Base-by-base conservation (phyloP, 2,329 filamentous ascomycete genomes). In the Stachybotrys echinatus region DNA sequence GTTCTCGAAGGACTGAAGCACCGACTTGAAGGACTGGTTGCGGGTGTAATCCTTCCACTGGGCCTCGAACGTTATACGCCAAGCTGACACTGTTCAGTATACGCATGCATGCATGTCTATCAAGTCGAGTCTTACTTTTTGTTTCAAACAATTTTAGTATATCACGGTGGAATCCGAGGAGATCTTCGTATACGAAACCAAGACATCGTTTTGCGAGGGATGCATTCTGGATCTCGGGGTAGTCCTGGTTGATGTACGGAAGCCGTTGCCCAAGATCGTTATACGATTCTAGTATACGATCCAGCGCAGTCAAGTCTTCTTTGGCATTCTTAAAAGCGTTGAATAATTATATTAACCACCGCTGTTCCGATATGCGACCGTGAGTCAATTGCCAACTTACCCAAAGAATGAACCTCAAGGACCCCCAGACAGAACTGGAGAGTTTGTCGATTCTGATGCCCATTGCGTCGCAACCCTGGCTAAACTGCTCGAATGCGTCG, bases 371-470 rank as follows among this genome's bases (percentile, higher is more conserved):
- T n/a, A 42, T 10, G 20, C 18, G 17, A 3, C 20, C 18, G 12
- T 3, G 12, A 6, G 39, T 18, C 10, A 42, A 42, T 18, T 8
- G 17, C 20, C 10, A 14, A 18, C 39, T 18, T 22, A 22, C 42
- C n/a, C 7, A 7, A 18, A 44, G 20, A 22, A 60, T 8, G 51
- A 49, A n/a, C 60, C 53, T 2, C 42, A 44, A 22, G 14, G 63
- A 61, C 1, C 64, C 64, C 64, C 64, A 66, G 31, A 66, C 55
- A n/a, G 48, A 61, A 8, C 50, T 48, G 50, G 55, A 54, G 47
- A 68, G 57, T 54, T 65, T 22, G 12, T n/a, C 23, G 14, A 23
- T 19, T 14, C 20, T 22, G 8, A 23, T 20, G n/a, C 22, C 12
- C 22, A 44, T 12, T 2, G 7, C 42, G 3, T 23, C 22, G 42